Percentiles rank a stretch among this genome's conserved stretches.
Conservation (phyloP, 2,329 filamentous ascomycete species). For the Aspergillus ibericus region DNA sequence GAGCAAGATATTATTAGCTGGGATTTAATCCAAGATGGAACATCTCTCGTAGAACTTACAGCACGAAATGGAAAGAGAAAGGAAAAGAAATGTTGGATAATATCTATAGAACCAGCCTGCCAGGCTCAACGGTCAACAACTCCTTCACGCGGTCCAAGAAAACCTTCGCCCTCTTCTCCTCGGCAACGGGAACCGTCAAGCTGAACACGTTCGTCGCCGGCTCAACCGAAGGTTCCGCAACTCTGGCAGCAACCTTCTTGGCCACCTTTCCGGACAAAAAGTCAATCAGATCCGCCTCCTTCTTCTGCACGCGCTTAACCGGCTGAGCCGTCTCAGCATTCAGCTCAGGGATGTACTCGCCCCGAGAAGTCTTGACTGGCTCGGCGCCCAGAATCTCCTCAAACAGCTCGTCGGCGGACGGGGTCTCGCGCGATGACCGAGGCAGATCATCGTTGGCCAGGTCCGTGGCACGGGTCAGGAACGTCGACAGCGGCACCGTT, state of each 20-base stretch:
- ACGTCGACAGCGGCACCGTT: constrained; percentile 79
- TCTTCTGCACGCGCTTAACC: constrained; percentile 30
- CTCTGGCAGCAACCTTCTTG: constrained; percentile 31
- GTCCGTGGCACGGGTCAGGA: constrained; percentile 80
- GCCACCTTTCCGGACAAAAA: constrained; percentile 60
- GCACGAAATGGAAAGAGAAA: neutral
- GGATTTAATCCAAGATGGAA: neutral
- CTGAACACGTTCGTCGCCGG: constrained; percentile 74
- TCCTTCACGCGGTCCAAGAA: constrained; percentile 87
- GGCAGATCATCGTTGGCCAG: constrained; percentile 87
- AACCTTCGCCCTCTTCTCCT: constrained; percentile 75
- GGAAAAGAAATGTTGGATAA: neutral
- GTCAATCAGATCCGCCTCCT: constrained; percentile 75
- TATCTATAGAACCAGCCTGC: constrained; percentile 62
- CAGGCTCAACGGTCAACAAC: constrained; percentile 78
- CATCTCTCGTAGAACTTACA: neutral
- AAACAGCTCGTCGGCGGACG: constrained; percentile 80
- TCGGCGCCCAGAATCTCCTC: constrained; percentile 74
- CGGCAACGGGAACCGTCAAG: constrained; percentile 72
- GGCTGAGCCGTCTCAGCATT: constrained; percentile 43
- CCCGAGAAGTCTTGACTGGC: constrained; percentile 51
- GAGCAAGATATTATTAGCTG: neutral
- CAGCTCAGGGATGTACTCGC: constrained; percentile 71
- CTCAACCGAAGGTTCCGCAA: constrained; percentile 41
- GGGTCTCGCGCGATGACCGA: constrained; percentile 61